Evolutionary conservation across 495 filamentous ascomycete genomes (phyloP).

Genomic region (Geoglossum glabrum): DNA sequence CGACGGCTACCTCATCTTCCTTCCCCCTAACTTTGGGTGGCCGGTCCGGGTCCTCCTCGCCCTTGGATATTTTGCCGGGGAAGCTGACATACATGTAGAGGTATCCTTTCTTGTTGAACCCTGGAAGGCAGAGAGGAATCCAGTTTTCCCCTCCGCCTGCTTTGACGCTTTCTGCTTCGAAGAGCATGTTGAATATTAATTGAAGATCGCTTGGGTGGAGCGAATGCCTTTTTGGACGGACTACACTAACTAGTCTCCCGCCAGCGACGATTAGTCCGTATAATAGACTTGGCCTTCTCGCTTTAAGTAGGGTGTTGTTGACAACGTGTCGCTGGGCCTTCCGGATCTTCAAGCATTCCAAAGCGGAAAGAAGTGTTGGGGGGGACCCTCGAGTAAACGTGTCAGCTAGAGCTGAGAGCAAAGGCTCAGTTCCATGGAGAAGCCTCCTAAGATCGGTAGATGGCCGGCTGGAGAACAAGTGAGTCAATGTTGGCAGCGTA

Average conservation of each 20-base stretch:
- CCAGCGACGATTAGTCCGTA: conserved; percentile 91
- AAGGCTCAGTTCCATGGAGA: conserved; percentile 78
- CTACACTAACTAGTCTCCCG: conserved; percentile 83
- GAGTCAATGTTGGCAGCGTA: conserved; percentile 71
- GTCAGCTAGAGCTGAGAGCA: conserved; percentile 81
- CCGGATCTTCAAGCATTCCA: conserved; percentile 76
- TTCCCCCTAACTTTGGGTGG: not conserved
- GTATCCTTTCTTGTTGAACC: conserved; percentile 95
- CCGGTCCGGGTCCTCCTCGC: not conserved
- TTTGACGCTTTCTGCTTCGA: conserved; percentile 75
- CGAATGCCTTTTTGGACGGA: conserved; percentile 84
- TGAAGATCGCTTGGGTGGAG: conserved; percentile 91
- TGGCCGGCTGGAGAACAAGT: conserved; percentile 74
- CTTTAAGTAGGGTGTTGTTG: conserved; percentile 68
- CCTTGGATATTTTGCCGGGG: conserved; percentile 21
- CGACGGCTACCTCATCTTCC: conserved; percentile 33
- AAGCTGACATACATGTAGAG: conserved; percentile 99
- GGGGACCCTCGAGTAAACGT: conserved; percentile 86
- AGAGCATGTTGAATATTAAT: conserved; percentile 98
- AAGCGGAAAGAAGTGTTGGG: conserved; percentile 65
- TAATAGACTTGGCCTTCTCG: conserved; percentile 50
- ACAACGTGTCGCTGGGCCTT: conserved; percentile 73
- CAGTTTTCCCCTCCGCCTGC: conserved; percentile 86
- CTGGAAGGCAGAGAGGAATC: conserved; percentile 90
- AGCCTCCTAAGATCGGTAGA: conserved; percentile 83